phyloP scores from a whole-genome alignment of 495 filamentous ascomycete genomes.

The Chaetomidium leptoderma region DNA sequence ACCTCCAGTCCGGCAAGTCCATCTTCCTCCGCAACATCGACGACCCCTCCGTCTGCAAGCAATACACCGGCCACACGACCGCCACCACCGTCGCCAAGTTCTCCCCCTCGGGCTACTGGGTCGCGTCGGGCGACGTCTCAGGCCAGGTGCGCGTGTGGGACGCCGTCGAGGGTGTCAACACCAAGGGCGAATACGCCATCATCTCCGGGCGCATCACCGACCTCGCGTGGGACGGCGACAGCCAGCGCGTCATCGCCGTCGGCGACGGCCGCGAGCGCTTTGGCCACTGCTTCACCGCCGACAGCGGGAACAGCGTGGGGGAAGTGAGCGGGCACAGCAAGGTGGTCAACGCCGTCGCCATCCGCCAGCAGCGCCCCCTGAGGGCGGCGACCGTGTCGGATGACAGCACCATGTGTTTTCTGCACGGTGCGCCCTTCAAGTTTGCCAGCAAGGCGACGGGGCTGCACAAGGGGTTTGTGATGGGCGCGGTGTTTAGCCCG shows the following conservation, averaged over 20 bases:
- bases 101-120: conserved; percentile 88
- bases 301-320: conserved; percentile 92
- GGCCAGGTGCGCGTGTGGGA: conserved; percentile 91
- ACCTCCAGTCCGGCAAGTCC: conserved; percentile 80
- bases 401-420: conserved; percentile 83
- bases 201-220: conserved; percentile 94
- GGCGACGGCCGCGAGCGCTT: conserved; percentile 91
- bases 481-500: conserved; percentile 84
- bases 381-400: conserved; percentile 88
- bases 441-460: conserved; percentile 71
- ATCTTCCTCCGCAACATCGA: conserved; percentile 92
- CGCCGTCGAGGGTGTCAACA: conserved; percentile 58
- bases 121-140: conserved; percentile 86
- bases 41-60: conserved; percentile 70
- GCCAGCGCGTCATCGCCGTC: conserved; percentile 91
- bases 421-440: conserved; percentile 91
- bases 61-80: conserved; percentile 87
- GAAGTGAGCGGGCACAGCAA: conserved; percentile 88
- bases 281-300: conserved; percentile 91
- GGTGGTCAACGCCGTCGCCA: conserved; percentile 83
- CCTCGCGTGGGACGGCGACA: conserved; percentile 95
- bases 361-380: conserved; percentile 83
- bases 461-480: conserved; percentile 81
- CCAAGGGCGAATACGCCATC: conserved; percentile 85
- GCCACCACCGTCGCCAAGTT: conserved; percentile 90